Conservation (phyloP, 2,329 filamentous ascomycete genomes). For the Xylariaceae sp. region DNA sequence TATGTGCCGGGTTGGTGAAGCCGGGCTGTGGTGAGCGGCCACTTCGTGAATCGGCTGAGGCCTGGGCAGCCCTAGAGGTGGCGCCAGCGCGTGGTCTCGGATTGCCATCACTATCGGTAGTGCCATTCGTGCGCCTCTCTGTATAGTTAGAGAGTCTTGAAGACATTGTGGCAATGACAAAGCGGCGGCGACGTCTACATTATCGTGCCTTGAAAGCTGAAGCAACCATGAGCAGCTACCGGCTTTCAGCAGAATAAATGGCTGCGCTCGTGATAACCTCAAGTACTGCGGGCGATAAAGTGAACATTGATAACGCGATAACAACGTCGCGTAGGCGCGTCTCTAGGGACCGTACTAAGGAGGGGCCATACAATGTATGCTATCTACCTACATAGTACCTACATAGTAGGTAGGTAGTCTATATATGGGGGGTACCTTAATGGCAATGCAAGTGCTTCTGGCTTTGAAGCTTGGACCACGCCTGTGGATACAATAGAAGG, state of each 20-base stretch:
- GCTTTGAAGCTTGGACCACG: too few relatives aligned
- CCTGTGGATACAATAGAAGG: background rate
- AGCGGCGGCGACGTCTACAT: constrained; percentile 34
- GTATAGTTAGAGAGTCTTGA: constrained; percentile 48
- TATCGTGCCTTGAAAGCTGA: constrained; percentile 19
- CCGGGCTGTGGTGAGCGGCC: constrained; percentile 42
- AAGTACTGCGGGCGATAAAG: too few relatives aligned
- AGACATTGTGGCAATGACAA: constrained; percentile 40
- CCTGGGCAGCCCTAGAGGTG: constrained; percentile 28
- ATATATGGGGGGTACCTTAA: too few relatives aligned
- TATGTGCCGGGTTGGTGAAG: constrained; percentile 56
- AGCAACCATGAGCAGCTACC: constrained; percentile 13
- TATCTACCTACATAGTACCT: background rate
- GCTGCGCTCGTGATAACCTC: background rate
- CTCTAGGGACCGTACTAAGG: too few relatives aligned
- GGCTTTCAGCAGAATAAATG: background rate
- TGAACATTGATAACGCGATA: background rate
- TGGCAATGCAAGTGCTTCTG: too few relatives aligned
- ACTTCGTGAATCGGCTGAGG: constrained; percentile 45
- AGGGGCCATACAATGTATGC: too few relatives aligned
- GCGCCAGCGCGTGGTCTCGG: constrained; percentile 36
- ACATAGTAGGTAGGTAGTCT: background rate
- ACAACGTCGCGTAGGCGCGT: background rate
- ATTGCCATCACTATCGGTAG: constrained; percentile 42
- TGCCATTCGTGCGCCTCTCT: constrained; percentile 52